Conservation (phyloP, 2,329 filamentous ascomycete species). For the Bipolaris cookei region DNA sequence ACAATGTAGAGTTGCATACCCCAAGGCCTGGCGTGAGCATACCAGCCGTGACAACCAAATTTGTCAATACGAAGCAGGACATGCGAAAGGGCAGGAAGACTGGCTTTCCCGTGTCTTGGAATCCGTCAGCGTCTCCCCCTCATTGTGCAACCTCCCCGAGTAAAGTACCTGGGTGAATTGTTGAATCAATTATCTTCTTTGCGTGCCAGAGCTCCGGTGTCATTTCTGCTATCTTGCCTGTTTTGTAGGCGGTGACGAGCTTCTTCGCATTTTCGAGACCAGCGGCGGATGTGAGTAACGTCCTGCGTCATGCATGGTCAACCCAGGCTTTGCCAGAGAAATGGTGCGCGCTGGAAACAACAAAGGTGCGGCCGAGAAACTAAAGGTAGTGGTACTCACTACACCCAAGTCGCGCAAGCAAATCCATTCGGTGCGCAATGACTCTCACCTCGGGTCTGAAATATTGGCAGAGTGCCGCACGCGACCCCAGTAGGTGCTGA, state of each 20-base stretch:
- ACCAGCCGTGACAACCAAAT: slow-evolving; percentile 90
- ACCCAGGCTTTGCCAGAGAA: slow-evolving; percentile 8
- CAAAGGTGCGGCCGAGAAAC: slow-evolving; percentile 18
- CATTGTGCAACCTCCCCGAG: slow-evolving; percentile 24
- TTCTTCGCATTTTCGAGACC: slow-evolving; percentile 87
- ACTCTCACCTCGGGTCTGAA: slow-evolving; percentile 88
- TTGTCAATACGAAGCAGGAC: slow-evolving; percentile 93
- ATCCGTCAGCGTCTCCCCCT: slow-evolving; percentile 17
- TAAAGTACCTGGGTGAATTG: slow-evolving; percentile 82
- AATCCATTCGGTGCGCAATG: slow-evolving; percentile 26
- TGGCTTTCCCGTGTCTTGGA: slow-evolving; percentile 83
- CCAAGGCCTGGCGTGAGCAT: slow-evolving; percentile 92
- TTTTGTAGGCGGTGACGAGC: slow-evolving; percentile 84
- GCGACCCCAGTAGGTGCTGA: slow-evolving; percentile 92
- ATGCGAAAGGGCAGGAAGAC: slow-evolving; percentile 96
- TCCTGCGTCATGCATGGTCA: slow-evolving; percentile 63
- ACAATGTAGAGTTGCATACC: slow-evolving; percentile 54
- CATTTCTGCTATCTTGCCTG: slow-evolving; percentile 78
- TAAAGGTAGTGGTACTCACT: slow-evolving; percentile 48
- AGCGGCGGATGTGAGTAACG: slow-evolving; percentile 76
- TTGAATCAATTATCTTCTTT: slow-evolving; percentile 97
- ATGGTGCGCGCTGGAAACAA: not conserved
- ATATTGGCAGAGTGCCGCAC: slow-evolving; percentile 88
- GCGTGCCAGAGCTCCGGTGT: slow-evolving; percentile 90
- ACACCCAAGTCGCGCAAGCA: slow-evolving; percentile 34